These are phyloP conservation scores for Trichoderma sp. DNA, from an alignment of 2,329 filamentous ascomycete genomes.

Conservation along the genomic window DNA sequence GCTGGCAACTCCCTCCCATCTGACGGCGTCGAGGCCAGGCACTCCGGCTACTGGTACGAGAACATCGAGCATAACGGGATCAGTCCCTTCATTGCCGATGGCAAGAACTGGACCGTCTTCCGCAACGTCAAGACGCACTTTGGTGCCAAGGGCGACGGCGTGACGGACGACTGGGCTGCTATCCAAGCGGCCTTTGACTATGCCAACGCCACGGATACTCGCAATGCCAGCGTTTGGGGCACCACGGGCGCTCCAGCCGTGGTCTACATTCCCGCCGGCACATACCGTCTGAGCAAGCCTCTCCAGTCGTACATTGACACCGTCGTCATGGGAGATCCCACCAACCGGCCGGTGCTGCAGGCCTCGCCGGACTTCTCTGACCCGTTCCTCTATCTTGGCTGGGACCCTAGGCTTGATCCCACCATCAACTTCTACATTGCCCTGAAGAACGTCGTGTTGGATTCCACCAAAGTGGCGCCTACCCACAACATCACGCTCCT, in stretches of 20 bases:
- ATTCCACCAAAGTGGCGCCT: constrained; percentile 31
- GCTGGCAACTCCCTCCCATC: constrained; percentile 1
- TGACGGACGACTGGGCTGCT: constrained; percentile 75
- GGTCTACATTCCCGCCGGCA: constrained; percentile 37
- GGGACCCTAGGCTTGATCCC: constrained; percentile 30
- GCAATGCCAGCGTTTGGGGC: constrained; percentile 24
- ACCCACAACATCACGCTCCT: constrained; percentile 31
- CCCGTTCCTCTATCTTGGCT: constrained; percentile 27
- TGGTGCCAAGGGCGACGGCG: constrained; percentile 62
- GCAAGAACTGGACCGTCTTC: constrained; percentile 54
- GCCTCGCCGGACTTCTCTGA: constrained; percentile 27
- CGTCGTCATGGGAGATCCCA: constrained; percentile 37
- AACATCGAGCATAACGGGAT: constrained; percentile 28
- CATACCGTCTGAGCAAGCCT: constrained; percentile 35
- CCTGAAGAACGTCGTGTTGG: constrained; percentile 36
- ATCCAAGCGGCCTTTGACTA: constrained; percentile 48
- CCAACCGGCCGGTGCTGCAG: constrained; percentile 35
- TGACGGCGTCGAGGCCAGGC: constrained; percentile 4
- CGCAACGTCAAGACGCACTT: constrained; percentile 67
- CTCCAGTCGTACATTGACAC: constrained; percentile 38
- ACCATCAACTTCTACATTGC: constrained; percentile 41
- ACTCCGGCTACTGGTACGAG: constrained; percentile 27
- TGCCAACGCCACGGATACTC: constrained; percentile 22
- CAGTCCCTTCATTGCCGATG: constrained; percentile 26
- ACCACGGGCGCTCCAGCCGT: constrained; percentile 28